Conservation (phyloP, 768 basidiomycete genomes). For the Terana coerulea region DNA sequence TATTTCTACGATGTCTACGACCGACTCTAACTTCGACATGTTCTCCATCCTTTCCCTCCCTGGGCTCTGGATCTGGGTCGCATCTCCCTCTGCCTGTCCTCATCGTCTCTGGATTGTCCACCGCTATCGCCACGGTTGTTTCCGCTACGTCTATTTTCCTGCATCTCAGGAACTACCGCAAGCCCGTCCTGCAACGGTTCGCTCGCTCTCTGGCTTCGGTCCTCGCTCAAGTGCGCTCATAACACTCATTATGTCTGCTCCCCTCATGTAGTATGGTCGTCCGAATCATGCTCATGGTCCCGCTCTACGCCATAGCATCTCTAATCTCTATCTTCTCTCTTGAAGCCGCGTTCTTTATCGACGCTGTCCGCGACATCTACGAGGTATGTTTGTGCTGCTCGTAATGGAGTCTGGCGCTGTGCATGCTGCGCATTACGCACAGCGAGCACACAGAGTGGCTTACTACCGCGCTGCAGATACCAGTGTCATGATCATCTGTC, state of each 20-base stretch:
- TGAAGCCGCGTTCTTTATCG: conserved; percentile 94
- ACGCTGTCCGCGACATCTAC: conserved; percentile 91
- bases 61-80: conserved; percentile 56
- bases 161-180: conserved; percentile 84
- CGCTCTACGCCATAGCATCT: conserved; percentile 87
- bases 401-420: background rate
- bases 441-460: background rate
- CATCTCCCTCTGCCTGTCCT: conserved; percentile 52
- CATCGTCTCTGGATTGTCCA: conserved; percentile 55
- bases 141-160: conserved; percentile 73
- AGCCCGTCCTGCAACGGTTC: conserved; percentile 76
- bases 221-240: background rate
- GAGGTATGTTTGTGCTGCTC: conserved; percentile 54
- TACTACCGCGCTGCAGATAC: background rate
- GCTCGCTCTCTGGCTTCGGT: conserved; percentile 15
- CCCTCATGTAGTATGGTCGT: conserved; percentile 70
- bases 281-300: conserved; percentile 96
- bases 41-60: conserved; percentile 5
- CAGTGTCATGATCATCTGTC: background rate
- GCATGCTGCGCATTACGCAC: background rate
- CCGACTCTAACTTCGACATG: background rate
- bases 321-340: conserved; percentile 92
- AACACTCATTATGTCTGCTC: background rate
- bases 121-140: conserved; percentile 66
- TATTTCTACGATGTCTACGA: background rate